Evolutionary conservation across 139 green algal species (phyloP).

Genomic region (Closterium sp.): DNA sequence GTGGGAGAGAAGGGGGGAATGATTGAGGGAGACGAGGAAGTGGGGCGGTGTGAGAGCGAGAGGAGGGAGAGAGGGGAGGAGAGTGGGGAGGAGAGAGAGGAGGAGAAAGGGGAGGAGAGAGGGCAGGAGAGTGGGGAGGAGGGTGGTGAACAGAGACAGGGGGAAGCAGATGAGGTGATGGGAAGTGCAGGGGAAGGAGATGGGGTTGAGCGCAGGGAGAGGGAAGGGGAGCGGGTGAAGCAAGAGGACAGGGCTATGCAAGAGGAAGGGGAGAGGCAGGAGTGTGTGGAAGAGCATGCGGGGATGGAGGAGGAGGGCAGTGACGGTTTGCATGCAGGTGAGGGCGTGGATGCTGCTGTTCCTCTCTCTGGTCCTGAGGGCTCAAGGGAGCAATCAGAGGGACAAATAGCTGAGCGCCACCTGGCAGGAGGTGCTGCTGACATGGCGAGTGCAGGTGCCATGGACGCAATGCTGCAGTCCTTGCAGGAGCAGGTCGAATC

Average conservation of each 20-base stretch:
- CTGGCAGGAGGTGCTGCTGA: neutral
- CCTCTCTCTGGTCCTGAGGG: neutral
- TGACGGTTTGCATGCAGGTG: neutral
- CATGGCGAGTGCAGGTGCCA: neutral
- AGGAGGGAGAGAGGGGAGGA: neutral
- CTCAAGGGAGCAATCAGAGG: neutral
- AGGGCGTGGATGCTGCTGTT: neutral
- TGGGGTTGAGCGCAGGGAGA: neutral
- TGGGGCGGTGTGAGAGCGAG: neutral
- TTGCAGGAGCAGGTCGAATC: neutral
- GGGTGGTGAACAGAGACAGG: neutral
- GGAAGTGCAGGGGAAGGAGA: neutral
- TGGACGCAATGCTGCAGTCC: neutral
- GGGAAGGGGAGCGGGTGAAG: neutral
- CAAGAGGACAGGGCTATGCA: neutral
- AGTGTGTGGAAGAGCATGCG: neutral
- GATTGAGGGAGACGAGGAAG: neutral
- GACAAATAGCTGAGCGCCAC: neutral
- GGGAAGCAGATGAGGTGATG: neutral
- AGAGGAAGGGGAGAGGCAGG: neutral
- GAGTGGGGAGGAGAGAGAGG: neutral
- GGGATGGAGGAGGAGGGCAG: neutral
- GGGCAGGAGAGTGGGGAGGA: neutral
- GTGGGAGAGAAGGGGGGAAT: neutral
- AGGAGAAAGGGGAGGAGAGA: neutral